Evolutionary conservation across 2,329 filamentous ascomycete genomes (phyloP), one percentile per base, ranked within the genome.

Genomic region (Fusarium nygamai): DNA sequence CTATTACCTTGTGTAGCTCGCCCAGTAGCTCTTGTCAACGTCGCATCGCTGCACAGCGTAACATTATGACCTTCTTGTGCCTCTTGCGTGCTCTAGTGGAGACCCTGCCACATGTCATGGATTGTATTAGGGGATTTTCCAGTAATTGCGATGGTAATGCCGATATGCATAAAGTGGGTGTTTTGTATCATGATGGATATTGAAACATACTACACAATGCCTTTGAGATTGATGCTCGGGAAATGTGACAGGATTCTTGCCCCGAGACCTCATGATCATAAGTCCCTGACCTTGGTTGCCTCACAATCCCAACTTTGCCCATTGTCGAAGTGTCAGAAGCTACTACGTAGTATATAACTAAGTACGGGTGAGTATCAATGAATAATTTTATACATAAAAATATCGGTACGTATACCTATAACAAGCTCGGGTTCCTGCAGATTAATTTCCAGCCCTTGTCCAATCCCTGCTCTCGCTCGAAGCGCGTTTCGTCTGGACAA

Each of bases 361-460:
- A 36, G 36, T 36, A 36, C 36, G 17, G 36, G 36, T 10, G 36
- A 33, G 22, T 34, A 33, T 33, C 17, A 19, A 39, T 24, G n/a
- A 16, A 43, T 22, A 33, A 63, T 36, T 66, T 51, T 36, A 53
- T 69, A 62, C 68, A 43, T 53, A 34, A 48, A 57, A 57, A 69
- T 41, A 63, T 67, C 53, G 51, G 51, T 65, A 69, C 50, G 24
- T 51, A 61, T 46, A 50, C 11, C 17, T 22, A 50, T 9, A 39
- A 41, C 57, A 44, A 71, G 46, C 51, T 68, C 64, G 54, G 71
- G 75, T 77, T 72, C 70, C 76, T 74, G 67, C 76, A 78, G 38
- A 51, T 69, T 67, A 78, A 78, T 78, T 78, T 78, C 76, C 76
- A 65, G 71, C 19, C 59, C 62, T 53, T 53, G 75, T 75, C 67